These are phyloP conservation scores for Micromonas commoda DNA, from an alignment of 139 green algal genomes.

Conservation along the genomic window DNA sequence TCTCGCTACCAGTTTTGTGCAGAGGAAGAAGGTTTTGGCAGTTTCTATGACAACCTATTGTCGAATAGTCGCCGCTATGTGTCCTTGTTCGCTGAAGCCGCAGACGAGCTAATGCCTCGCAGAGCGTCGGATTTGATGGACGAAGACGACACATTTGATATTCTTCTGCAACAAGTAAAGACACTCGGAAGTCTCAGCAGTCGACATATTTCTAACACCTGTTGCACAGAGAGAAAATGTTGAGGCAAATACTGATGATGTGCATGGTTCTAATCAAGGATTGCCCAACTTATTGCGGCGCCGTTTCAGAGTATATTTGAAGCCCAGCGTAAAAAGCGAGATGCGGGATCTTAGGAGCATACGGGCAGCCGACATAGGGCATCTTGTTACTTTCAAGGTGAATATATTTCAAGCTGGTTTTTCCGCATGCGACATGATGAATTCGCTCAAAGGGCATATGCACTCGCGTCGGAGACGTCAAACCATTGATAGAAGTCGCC, in stretches of 20 bases:
- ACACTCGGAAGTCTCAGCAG: no score
- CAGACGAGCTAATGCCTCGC: neutral
- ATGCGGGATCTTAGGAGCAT: neutral
- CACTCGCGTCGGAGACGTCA: constrained; percentile 13
- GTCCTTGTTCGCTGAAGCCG: neutral
- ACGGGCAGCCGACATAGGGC: constrained; percentile 10
- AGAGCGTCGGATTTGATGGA: neutral
- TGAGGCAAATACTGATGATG: neutral
- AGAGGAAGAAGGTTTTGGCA: neutral
- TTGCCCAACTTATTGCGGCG: neutral
- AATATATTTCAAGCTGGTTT: neutral
- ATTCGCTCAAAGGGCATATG: neutral
- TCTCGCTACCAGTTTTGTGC: neutral
- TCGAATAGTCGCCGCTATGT: neutral
- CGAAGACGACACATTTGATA: neutral
- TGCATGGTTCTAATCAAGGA: neutral
- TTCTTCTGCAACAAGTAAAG: neutral
- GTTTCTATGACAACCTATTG: neutral
- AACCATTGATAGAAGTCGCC: constrained; percentile 20
- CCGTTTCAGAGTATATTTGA: neutral
- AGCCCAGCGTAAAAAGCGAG: neutral
- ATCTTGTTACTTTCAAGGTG: constrained; percentile 8
- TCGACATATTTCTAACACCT: neutral
- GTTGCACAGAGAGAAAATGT: neutral
- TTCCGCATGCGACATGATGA: neutral